Conservation (phyloP, 2,329 filamentous ascomycete species). For the Cercospora sesami region DNA sequence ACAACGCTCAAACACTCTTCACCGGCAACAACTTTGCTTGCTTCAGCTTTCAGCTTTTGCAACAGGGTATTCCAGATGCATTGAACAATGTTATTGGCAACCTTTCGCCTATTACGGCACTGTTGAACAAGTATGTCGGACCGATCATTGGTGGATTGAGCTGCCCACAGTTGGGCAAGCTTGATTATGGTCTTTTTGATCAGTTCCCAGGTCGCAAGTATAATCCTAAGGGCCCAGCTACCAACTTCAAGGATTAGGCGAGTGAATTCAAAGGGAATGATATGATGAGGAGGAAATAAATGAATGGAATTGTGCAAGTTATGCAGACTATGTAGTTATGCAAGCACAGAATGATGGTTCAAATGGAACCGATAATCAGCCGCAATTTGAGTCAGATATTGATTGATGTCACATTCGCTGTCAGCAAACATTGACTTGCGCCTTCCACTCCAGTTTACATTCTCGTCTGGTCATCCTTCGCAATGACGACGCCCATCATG, state of each 20-base stretch:
- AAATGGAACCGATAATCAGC: neutral
- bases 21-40: constrained; percentile 26
- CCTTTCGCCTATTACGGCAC: constrained; percentile 20
- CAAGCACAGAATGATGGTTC: neutral
- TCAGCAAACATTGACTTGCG: neutral
- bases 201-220: constrained; percentile 33
- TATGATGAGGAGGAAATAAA: neutral
- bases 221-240: constrained; percentile 28
- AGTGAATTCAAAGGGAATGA: neutral
- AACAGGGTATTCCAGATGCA: constrained; percentile 39
- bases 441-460: neutral
- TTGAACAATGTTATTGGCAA: constrained; percentile 17
- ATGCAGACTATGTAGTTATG: neutral
- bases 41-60: constrained; percentile 32
- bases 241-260: constrained; percentile 27
- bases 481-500: neutral
- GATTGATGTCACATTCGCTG: neutral
- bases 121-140: constrained; percentile 27
- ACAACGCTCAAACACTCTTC: constrained; percentile 38
- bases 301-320: neutral
- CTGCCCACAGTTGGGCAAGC: constrained; percentile 27
- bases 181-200: constrained; percentile 27
- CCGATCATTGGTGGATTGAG: constrained; percentile 26
- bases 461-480: neutral
- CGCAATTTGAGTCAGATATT: neutral